Evolutionary conservation across 2,329 filamentous ascomycete species (phyloP), one percentile per base, ranked within the genome.

Genomic region (Periconia digitata): DNA sequence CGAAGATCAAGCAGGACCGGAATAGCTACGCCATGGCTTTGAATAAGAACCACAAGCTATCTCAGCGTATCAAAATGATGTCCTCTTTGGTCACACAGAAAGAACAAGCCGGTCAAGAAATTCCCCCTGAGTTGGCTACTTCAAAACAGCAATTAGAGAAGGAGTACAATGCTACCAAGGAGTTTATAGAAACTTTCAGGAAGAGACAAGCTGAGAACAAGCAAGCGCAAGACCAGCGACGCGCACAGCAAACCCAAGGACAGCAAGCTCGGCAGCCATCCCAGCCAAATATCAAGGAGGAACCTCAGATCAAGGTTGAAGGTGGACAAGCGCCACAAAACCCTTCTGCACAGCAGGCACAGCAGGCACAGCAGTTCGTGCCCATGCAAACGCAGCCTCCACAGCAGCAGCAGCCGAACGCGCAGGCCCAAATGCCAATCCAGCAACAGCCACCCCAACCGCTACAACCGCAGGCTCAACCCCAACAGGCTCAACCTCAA

Each of bases 221-320:
- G 56, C 50, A 55, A 12, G 64, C 67, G 46, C 55, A 58, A 12
- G 63, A 66, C 34, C 62, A 62, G 47, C 69, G 70, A 44, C 57
- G 62, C 21, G 57, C 55, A n/a, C 56, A 60, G 20, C 63, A 66
- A 43, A 59, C 51, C 40, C 60, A 61, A 37, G 58, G 49, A 20
- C 48, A 54, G 12, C 47, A 54, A 24, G 27, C 47, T 21, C 53
- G 58, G 18, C 66, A 70, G 38, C 62, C 62, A 27, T 63, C 59
- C 15, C 65, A 66, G 40, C 45, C 54, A 21, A 58, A 56, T 23
- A 55, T 69, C 18, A 69, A 70, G 40, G 62, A 62, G 29, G 63
- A 68, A 51, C 64, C 66, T 5, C 64, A 68, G 18, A 66, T 72
- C 46, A 72, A 72, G 51, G 45, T 67, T n/a, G 69, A 72, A 47